Evolutionary conservation across 192 early-diverging fungal genomes (phyloP).

Genomic region (Podila horticola): DNA sequence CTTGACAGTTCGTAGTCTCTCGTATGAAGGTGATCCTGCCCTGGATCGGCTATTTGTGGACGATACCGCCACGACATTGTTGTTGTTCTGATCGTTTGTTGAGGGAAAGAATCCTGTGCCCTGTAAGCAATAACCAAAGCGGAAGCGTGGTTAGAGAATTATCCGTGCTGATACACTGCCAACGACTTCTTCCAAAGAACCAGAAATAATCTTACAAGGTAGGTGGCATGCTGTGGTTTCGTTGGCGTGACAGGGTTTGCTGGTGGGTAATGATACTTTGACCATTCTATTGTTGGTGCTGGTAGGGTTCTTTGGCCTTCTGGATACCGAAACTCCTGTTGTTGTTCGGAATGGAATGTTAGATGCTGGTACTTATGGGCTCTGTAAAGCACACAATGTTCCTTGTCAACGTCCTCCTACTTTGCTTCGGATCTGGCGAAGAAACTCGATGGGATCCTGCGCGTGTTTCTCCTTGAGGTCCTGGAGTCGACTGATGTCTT

Average conservation of each 20-base stretch:
- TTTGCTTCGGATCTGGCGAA: conserved; percentile 51
- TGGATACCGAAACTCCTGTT: conserved; percentile 41
- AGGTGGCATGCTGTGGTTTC: conserved; percentile 14
- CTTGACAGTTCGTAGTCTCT: conserved; percentile 28
- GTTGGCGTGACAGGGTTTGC: conserved; percentile 36
- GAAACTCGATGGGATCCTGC: conserved; percentile 55
- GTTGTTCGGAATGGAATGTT: too few relatives aligned
- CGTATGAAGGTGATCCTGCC: conserved; percentile 40
- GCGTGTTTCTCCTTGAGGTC: conserved; percentile 55
- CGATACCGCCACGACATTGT: conserved; percentile 9
- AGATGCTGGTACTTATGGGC: not conserved
- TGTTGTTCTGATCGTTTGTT: not conserved
- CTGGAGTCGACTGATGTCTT: conserved; percentile 52
- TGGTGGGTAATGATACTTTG: conserved; percentile 43
- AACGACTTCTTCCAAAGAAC: not conserved
- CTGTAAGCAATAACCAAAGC: not conserved
- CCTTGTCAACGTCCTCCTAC: conserved; percentile 9
- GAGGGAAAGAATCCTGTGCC: not conserved
- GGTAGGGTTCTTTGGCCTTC: conserved; percentile 34
- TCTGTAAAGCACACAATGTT: not conserved
- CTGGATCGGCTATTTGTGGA: conserved; percentile 8
- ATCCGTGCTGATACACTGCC: not conserved
- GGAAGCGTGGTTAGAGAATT: too few relatives aligned
- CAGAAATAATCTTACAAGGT: conserved; percentile 5
- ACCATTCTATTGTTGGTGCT: conserved; percentile 38